Percentiles rank a stretch among this genome's conserved stretches.
These are phyloP conservation scores for Glarea lozoyensis DNA, from an alignment of 495 filamentous ascomycete genomes.

Conservation along the genomic window DNA sequence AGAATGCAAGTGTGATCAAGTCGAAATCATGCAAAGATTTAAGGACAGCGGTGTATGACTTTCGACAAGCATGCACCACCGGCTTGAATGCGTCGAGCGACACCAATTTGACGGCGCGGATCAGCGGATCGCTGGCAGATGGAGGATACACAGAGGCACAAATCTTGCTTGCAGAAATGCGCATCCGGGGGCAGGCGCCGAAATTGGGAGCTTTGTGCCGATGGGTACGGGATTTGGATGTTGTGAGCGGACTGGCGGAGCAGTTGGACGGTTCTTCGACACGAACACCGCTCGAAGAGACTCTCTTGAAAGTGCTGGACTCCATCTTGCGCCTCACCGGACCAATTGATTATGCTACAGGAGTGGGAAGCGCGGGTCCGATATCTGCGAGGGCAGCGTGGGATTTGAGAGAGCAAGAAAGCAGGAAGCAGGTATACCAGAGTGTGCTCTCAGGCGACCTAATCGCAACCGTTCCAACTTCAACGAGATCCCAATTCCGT, in stretches of 20 bases:
- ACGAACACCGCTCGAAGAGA: constrained; percentile 19
- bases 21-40: constrained; percentile 36
- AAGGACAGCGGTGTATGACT: constrained; percentile 35
- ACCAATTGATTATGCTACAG: constrained; percentile 27
- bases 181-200: constrained; percentile 29
- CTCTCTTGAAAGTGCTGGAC: constrained; percentile 31
- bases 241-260: constrained; percentile 31
- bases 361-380: constrained; percentile 12
- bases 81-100: constrained; percentile 29
- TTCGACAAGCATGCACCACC: constrained; percentile 34
- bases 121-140: constrained; percentile 34
- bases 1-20: constrained; percentile 34
- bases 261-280: constrained; percentile 11
- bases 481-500: constrained; percentile 20
- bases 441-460: constrained; percentile 28
- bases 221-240: constrained; percentile 41
- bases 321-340: constrained; percentile 32
- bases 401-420: constrained; percentile 21
- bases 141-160: constrained; percentile 31
- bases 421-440: constrained; percentile 22
- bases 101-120: constrained; percentile 31
- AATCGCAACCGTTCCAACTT: constrained; percentile 13
- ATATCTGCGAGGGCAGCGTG: constrained; percentile 27
- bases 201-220: constrained; percentile 38
- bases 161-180: constrained; percentile 38